Percentiles rank a stretch among this genome's conserved stretches.
Conservation (phyloP, 1,284 basidiomycete species). For the Ustilago bromivora region DNA sequence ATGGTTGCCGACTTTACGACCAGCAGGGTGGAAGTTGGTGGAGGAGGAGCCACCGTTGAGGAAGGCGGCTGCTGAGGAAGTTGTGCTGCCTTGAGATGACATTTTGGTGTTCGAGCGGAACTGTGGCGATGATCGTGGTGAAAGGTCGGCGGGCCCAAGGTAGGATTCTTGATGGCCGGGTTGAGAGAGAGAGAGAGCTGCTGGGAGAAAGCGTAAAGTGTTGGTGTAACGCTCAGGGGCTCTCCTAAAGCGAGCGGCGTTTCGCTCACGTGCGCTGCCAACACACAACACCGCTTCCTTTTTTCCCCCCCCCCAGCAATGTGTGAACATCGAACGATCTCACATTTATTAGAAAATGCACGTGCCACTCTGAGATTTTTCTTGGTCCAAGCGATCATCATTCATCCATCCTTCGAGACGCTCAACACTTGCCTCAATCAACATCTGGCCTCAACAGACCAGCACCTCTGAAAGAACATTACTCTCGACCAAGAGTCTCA, state of each 20-base stretch:
- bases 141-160: neutral
- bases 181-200: conserved; percentile 2
- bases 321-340: neutral
- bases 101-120: conserved; percentile 4
- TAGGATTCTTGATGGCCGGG: neutral
- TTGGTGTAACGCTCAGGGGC: conserved; percentile 36
- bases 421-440: neutral
- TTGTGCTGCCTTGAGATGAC: conserved; percentile 26
- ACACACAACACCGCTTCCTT: neutral
- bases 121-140: neutral
- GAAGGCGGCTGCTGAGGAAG: conserved; percentile 45
- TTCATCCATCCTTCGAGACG: neutral
- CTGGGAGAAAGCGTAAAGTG: conserved; percentile 13
- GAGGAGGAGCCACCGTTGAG: conserved; percentile 30
- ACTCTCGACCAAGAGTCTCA: too few relatives aligned
- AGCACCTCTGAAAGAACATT: neutral
- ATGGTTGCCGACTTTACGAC: conserved; percentile 44
- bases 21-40: neutral
- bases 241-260: conserved; percentile 4
- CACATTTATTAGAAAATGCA: neutral
- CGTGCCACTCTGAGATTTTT: conserved; percentile 6
- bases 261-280: conserved; percentile 22
- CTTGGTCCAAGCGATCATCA: conserved; percentile 1
- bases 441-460: neutral
- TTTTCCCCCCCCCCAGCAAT: neutral